Base-by-base conservation (phyloP, 2,329 filamentous ascomycete species). In the Xylaria sp. region DNA sequence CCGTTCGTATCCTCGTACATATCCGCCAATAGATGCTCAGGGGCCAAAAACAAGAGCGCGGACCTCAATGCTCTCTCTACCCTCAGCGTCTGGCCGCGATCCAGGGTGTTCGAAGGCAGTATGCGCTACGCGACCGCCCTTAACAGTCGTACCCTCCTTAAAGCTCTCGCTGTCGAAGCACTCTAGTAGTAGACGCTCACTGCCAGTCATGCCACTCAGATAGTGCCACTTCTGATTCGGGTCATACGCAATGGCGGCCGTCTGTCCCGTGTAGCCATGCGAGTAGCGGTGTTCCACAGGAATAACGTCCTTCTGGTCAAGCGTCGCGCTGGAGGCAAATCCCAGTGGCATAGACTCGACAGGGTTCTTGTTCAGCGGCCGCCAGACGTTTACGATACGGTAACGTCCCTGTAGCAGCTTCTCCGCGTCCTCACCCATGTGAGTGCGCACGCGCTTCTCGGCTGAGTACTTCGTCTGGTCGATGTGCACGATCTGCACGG, bases 341-440 rank as follows among this genome's bases (percentile, higher is more conserved):
- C 89, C 90, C 0, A 94, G 83, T 1, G 92, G 92, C 73, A 85
- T 88, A 53, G 91, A 86, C 66, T 89, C 88, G 6, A 92, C 85
- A 2, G 90, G 88, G 42, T 83, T 82, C 73, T 80, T 79, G 79
- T 86, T 87, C 9, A 88, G 81, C 17, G 90, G 89, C 0, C 92
- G 86, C 94, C 94, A 97, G 57, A 97, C 90, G 73, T 97, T 97
- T 79, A 97, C 88, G 76, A 97, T 93, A 68, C 93, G 88, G 79
- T 93, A 94, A 2, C 93, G 89, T 2, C 86, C 88, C 67, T 84
- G 78, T 0, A 95, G 86, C 0, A 95, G 82, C 69, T 94, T 91
- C 9, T 86, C 86, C 1, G 79, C 81, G 10, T 86, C 86, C 0
- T 79, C 68, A 59, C 67, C 81, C 63, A 93, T 83, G 79, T 94